Base-by-base conservation (phyloP, 495 filamentous ascomycete genomes). In the Sordaria brevicollis region DNA sequence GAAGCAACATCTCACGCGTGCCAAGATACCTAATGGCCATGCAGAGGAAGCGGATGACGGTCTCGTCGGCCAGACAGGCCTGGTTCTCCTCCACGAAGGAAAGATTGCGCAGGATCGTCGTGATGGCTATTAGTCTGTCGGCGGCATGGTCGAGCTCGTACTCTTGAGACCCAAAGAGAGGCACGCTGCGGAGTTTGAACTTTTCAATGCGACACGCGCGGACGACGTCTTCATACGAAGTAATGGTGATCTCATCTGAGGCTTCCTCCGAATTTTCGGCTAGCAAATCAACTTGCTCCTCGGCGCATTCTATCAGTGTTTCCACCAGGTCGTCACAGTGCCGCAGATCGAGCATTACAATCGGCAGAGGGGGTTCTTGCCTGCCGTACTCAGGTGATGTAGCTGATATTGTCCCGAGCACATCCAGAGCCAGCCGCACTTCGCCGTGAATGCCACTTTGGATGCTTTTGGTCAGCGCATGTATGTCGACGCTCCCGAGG, bases 361-460 rank as follows among this genome's bases (percentile, higher is more conserved):
- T 65, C 1, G 71, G 74, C 2, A 72, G 65, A 13, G 67, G 69
- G 57, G 71, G 71, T 21, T 89, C 86, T 34, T 92, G 83, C 31
- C 87, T 85, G 41, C 86, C 78, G 2, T 83, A 79, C 0, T 76
- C 74, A 37, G 80, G 75, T 9, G 86, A 81, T 38, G 91, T 89
- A 35, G 87, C 84, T 11, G 93, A 90, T 6, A 97, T 78, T 17
- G 89, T 88, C 10, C 87, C 89, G 8, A 99, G 84, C 1, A 90
- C 91, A 79, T 97, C 95, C 66, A 99, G 81, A 13, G 95, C 94
- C 73, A 96, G 80, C 10, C 93, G 89, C 33, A 97, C 88, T 77
- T 99, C 95, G 13, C 88, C 89, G 74, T 92, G 87, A 67, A 99
- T 92, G 3, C 94, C 95, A 70, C 91, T 96, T 71, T 96, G 92